Base-by-base conservation (phyloP, 106 monocot species). In the Apostasia shenzhenica region DNA sequence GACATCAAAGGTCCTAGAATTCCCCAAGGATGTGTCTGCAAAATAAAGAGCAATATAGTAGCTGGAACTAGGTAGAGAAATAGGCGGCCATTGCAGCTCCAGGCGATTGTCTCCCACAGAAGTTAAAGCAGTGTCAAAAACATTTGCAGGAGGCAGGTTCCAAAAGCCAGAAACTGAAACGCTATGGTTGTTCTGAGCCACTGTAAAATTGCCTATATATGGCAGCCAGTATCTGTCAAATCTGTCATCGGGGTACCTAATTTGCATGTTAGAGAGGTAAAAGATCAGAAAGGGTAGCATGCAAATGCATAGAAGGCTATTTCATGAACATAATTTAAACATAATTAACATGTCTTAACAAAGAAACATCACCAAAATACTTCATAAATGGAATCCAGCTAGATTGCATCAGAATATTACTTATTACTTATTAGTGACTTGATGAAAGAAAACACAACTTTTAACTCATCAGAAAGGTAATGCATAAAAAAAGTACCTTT, bases 21-120 rank as follows among this genome's bases (percentile, higher is more conserved):
- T 83, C 12, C 66, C 68, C 13, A 54, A 52, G n/a, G 65, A 65
- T 68, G 78, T 67, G 67, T 92, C 87, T 26, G 84, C 79, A 79
- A 99, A 99, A 75, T 99, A 99, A 39, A 99, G 90, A 54, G 97
- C 85, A 74, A 99, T 58, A 52, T 93, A 93, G 68, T 90, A 99
- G 78, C 70, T 83, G 58, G 89, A 76, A 13, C 64, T 85, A 48
- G 72, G 79, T 26, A 99, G 93, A 6, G 84, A 58, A 10, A 85
- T 41, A 37, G 61, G 77, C 49, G 99, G 93, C 99, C 99, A 99
- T 45, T 90, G 84, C 61, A 99, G 73, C 58, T 83, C 77, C 66
- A 93, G 14, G 6, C 66, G 48, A 58, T 73, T 78, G n/a, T 67
- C 72, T 40, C 63, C 67, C 54, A 79, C 72, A 41, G 84, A 60